Base-by-base conservation (phyloP, 805 yeast genomes). In the Candida taoyuanica region DNA sequence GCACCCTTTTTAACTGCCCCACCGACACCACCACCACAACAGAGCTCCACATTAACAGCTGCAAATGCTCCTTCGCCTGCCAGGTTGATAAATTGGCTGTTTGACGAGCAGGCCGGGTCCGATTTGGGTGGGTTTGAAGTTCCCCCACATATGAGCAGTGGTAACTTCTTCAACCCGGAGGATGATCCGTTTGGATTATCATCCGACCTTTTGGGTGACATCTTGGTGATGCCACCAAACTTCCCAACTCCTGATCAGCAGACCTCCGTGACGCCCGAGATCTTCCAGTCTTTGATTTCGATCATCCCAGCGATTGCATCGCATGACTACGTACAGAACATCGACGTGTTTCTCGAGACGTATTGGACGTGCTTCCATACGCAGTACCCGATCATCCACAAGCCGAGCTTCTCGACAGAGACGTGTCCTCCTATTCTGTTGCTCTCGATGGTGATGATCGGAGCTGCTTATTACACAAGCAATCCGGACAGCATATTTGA, bases 341-440 rank as follows among this genome's bases (percentile, higher is more conserved):
- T 54, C n/a, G 49, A 47, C n/a, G 43, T 50, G 13, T 55, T 53
- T 33, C 31, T 55, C 30, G 58, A 50, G 25, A 26, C 55, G 7
- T 55, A 40, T 30, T 55, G 60, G 60, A 50, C 40, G 11, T 42
- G 49, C 28, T 55, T 55, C 46, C 60, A 55, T 38, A 41, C 76
- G 4, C 81, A 75, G 48, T 67, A 65, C 43, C 75, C 76, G 9
- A 60, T 72, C 17, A 40, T 71, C 26, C 76, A 71, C 42, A 63
- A 64, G 31, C 71, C 71, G 66, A 56, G 85, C 71, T 56, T 70
- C 74, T 64, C 67, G 33, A 74, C 84, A 0, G 59, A 62, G 24
- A 59, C 63, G 2, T 69, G 75, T 8, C 74, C 74, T 6, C 76
- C 78, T 0, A 63, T 78, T 15, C 55, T 81, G 14, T 46, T 80